Conservation (phyloP, 2,329 filamentous ascomycete species). For the Amauroascus verrucosus region DNA sequence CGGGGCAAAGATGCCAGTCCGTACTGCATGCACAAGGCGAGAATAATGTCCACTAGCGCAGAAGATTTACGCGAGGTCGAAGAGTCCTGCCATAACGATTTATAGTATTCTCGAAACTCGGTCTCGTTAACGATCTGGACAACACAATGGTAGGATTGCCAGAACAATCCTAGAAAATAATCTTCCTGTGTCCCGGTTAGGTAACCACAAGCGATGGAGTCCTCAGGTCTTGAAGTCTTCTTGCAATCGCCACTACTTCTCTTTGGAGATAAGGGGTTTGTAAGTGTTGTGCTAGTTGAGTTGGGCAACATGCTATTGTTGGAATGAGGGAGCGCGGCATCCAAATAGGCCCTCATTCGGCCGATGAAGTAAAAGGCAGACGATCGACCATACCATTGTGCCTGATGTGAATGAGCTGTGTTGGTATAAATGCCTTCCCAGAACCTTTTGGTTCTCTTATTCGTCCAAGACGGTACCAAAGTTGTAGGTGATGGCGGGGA, state of each 20-base stretch:
- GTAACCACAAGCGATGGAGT: conserved; percentile 11
- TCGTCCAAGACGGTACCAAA: background rate
- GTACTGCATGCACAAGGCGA: conserved; percentile 45
- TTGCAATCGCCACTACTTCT: background rate
- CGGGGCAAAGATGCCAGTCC: conserved; percentile 23
- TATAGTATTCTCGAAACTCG: conserved; percentile 38
- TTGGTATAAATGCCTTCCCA: conserved; percentile 35
- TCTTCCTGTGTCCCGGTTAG: conserved; percentile 38
- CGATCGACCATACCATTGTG: conserved; percentile 37
- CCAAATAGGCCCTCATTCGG: conserved; percentile 33
- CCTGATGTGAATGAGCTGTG: conserved; percentile 29
- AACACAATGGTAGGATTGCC: conserved; percentile 37
- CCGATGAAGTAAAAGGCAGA: conserved; percentile 40
- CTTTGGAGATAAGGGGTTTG: background rate
- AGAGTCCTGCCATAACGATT: conserved; percentile 31
- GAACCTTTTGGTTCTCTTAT: conserved; percentile 21
- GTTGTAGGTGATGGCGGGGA: background rate
- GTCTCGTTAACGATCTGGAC: conserved; percentile 37
- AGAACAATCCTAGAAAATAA: conserved; percentile 40
- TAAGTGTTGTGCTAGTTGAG: background rate
- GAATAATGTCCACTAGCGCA: conserved; percentile 43
- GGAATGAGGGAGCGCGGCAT: conserved; percentile 22
- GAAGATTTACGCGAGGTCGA: conserved; percentile 33
- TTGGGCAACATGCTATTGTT: conserved; percentile 24
- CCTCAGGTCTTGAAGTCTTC: conserved; percentile 15